These are phyloP conservation scores for Pisolithus orientalis DNA, from an alignment of 768 basidiomycete species.

Conservation along the genomic window DNA sequence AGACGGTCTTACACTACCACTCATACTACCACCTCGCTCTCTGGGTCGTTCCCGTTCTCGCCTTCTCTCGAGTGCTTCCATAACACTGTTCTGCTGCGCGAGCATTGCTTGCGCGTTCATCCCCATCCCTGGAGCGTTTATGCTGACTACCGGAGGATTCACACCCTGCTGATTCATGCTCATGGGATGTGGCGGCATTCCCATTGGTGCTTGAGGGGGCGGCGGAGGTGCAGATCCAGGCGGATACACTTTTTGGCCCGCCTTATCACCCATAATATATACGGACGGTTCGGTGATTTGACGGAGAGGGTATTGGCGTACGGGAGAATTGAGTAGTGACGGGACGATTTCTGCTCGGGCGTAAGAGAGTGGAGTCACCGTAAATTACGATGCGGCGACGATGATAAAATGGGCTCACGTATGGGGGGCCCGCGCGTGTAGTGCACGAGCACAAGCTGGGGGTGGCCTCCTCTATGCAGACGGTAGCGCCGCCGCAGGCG, in stretches of 20 bases:
- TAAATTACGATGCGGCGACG: neutral
- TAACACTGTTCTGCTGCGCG: constrained; percentile 63
- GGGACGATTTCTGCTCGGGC: constrained; percentile 49
- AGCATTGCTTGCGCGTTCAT: constrained; percentile 54
- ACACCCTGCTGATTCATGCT: constrained; percentile 22
- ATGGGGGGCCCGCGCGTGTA: constrained; percentile 60
- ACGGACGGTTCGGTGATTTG: constrained; percentile 58
- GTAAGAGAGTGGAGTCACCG: neutral
- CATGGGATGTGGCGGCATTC: constrained; percentile 20
- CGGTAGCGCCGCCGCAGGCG: constrained; percentile 69
- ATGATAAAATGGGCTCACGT: constrained; percentile 41
- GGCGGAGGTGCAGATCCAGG: constrained; percentile 26
- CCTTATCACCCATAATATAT: constrained; percentile 67
- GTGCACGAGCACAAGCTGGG: constrained; percentile 69
- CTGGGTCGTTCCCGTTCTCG: constrained; percentile 54
- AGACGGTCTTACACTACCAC: constrained; percentile 32
- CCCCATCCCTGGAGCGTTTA: constrained; percentile 16
- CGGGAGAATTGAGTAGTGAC: constrained; percentile 50
- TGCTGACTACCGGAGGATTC: constrained; percentile 19
- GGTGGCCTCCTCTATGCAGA: constrained; percentile 65
- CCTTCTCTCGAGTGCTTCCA: constrained; percentile 65
- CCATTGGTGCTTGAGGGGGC: constrained; percentile 21
- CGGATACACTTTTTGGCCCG: constrained; percentile 58
- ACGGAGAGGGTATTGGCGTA: constrained; percentile 68
- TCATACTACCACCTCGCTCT: constrained; percentile 38